These are phyloP conservation scores for Eucommia ulmoides DNA, from an alignment of 257 asterid genomes.

Conservation along the genomic window DNA sequence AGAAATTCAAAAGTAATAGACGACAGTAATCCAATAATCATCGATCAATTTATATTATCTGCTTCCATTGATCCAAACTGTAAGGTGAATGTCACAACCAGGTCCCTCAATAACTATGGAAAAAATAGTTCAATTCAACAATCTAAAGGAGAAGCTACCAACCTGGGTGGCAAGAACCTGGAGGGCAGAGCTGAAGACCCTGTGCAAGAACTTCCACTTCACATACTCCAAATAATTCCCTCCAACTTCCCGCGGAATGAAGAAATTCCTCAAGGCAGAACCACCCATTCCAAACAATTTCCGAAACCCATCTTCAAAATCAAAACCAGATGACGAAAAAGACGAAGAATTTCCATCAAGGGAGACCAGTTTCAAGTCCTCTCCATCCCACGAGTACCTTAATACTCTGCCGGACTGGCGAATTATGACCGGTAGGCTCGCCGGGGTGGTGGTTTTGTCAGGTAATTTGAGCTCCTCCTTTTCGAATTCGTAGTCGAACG, in stretches of 20 bases:
- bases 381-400: slow-evolving; percentile 70
- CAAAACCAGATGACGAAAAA: slow-evolving; percentile 24
- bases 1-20: too few species aligned
- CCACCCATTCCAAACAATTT: slow-evolving; percentile 30
- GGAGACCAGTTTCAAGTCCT: slow-evolving; percentile 37
- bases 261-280: slow-evolving; percentile 45
- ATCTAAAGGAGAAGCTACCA: neutral
- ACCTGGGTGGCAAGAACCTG: slow-evolving; percentile 99
- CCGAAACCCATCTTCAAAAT: slow-evolving; percentile 38
- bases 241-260: slow-evolving; percentile 65
- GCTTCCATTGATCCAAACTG: too few species aligned
- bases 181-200: slow-evolving; percentile 89
- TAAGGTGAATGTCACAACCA: too few species aligned
- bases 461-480: slow-evolving; percentile 16
- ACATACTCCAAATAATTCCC: slow-evolving; percentile 72
- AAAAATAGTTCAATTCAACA: neutral
- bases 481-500: slow-evolving; percentile 19
- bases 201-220: slow-evolving; percentile 88
- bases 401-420: slow-evolving; percentile 39
- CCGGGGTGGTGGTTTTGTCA: slow-evolving; percentile 11
- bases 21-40: too few species aligned
- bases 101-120: too few species aligned
- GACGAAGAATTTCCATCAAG: slow-evolving; percentile 39
- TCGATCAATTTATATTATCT: too few species aligned
- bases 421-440: slow-evolving; percentile 41